Evolutionary conservation across 148 eudicot genomes (phyloP).

Genomic region (Diospyros kaki): DNA sequence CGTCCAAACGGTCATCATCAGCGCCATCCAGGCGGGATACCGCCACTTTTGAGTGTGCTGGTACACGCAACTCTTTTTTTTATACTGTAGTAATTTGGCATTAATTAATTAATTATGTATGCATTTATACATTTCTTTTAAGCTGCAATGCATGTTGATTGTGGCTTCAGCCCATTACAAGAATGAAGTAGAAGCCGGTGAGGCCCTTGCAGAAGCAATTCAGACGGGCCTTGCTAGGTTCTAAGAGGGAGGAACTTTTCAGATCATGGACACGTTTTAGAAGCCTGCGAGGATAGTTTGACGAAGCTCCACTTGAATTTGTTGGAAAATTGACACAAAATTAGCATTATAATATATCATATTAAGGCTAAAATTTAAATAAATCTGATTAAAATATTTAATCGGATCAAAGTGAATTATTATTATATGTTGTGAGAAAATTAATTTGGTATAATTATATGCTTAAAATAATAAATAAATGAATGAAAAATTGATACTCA

Average conservation of each 20-base stretch:
- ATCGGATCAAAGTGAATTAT: no score
- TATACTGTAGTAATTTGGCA: no score
- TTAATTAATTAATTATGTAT: no score
- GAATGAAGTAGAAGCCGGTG: constrained; percentile 93
- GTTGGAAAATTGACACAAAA: no score
- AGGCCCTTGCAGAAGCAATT: constrained; percentile 85
- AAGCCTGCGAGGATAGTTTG: constrained; percentile 86
- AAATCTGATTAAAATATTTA: no score
- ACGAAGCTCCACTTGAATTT: constrained; percentile 75
- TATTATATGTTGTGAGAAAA: no score
- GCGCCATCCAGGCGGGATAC: constrained; percentile 72
- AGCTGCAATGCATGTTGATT: background rate
- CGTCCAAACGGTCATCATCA: constrained; percentile 54
- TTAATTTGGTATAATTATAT: no score
- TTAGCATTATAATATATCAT: no score
- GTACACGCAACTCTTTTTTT: constrained; percentile 20
- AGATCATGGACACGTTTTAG: constrained; percentile 88
- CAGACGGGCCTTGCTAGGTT: constrained; percentile 45
- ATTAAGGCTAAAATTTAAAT: no score
- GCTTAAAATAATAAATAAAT: no score
- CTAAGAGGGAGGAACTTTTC: constrained; percentile 90
- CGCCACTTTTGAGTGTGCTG: constrained; percentile 94
- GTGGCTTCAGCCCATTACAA: constrained; percentile 70
- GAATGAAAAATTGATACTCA: no score
- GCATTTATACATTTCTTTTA: no score